These are phyloP conservation scores for Sesbania bispinosa DNA, from an alignment of 306 rosid genomes.

Conservation along the genomic window DNA sequence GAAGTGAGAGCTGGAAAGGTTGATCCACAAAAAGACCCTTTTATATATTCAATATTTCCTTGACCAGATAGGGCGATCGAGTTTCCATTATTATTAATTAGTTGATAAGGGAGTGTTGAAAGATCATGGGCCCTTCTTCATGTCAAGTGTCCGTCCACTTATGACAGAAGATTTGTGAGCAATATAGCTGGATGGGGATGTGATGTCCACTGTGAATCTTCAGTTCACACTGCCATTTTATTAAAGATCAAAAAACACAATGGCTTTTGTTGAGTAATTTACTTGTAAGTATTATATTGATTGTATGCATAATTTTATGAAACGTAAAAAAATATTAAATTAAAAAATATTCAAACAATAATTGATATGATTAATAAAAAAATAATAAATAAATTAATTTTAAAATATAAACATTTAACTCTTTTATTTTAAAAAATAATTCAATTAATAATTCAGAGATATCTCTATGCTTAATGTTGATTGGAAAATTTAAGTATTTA, in stretches of 20 bases:
- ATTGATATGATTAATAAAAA: too few relatives aligned
- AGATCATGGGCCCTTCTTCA: background rate
- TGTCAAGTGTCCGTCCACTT: constrained; percentile 18
- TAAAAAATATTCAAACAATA: too few relatives aligned
- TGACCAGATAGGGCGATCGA: background rate
- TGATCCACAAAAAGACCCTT: constrained; percentile 16
- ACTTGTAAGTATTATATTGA: too few relatives aligned
- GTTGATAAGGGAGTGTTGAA: constrained; percentile 14
- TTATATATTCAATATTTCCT: background rate
- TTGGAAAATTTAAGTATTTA: too few relatives aligned
- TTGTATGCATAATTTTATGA: background rate
- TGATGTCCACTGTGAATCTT: background rate
- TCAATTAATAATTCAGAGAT: too few relatives aligned
- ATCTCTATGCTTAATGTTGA: too few relatives aligned
- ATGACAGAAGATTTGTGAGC: background rate
- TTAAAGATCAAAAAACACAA: background rate
- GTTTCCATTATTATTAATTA: constrained; percentile 19
- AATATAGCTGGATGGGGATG: constrained; percentile 17
- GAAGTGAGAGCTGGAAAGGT: constrained; percentile 35
- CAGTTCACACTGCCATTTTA: constrained; percentile 1
- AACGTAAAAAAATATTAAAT: too few relatives aligned
- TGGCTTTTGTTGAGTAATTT: background rate
- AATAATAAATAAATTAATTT: too few relatives aligned
- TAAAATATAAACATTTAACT: too few relatives aligned
- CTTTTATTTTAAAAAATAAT: too few relatives aligned